Evolutionary conservation across 352 stramenopile genomes (phyloP).

Genomic region (Pythium dissimile): DNA sequence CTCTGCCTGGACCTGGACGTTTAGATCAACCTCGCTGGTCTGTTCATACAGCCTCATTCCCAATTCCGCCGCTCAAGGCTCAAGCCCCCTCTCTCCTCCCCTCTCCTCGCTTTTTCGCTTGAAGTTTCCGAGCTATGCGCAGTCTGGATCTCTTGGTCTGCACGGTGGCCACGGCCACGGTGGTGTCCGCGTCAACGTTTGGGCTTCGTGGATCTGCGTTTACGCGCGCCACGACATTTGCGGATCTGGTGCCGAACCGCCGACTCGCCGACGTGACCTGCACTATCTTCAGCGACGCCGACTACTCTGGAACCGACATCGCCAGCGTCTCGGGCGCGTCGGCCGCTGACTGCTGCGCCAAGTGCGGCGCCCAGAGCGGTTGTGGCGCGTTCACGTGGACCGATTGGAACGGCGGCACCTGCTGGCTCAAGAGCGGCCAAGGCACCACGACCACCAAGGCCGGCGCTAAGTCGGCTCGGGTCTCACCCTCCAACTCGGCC

Average conservation of each 20-base stretch:
- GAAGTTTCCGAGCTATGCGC: too few species aligned
- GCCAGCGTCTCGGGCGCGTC: background rate
- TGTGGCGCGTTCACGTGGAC: constrained; percentile 7
- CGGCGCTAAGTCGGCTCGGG: background rate
- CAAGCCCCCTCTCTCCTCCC: background rate
- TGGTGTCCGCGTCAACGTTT: background rate
- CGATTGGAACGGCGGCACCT: background rate
- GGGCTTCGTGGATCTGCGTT: background rate
- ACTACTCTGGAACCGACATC: constrained; percentile 14
- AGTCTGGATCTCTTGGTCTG: background rate
- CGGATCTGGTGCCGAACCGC: background rate
- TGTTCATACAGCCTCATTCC: background rate
- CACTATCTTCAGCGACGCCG: constrained; percentile 5
- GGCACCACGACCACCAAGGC: background rate
- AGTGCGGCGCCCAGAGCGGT: background rate
- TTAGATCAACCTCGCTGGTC: background rate
- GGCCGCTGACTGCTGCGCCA: background rate
- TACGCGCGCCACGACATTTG: background rate
- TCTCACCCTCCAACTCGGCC: background rate
- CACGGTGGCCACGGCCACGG: too few species aligned
- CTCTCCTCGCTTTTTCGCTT: too few species aligned
- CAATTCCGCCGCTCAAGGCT: background rate
- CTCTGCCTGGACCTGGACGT: background rate
- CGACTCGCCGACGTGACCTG: constrained; percentile 25
- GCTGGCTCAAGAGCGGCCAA: constrained; percentile 16